phyloP scores from a whole-genome alignment of 768 basidiomycete species.

The Dendrothele bispora region DNA sequence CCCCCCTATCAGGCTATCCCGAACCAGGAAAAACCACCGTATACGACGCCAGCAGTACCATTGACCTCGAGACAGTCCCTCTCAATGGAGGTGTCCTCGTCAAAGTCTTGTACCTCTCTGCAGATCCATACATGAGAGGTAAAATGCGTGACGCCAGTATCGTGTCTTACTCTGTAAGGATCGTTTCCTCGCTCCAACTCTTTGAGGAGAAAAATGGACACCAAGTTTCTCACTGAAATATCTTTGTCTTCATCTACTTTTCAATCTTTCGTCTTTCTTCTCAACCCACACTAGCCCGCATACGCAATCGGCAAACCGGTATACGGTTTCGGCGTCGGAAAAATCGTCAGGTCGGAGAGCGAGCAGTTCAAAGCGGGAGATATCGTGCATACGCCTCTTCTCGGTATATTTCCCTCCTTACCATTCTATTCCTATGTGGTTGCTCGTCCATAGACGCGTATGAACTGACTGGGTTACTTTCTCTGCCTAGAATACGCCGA shows the following conservation, averaged over 20 bases:
- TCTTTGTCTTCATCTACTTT: no score
- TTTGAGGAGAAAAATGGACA: not conserved
- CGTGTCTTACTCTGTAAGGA: constrained; percentile 20
- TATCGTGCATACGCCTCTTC: constrained; percentile 24
- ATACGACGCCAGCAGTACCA: constrained; percentile 26
- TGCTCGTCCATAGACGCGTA: not conserved
- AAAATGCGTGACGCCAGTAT: constrained; percentile 25
- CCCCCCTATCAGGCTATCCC: constrained; percentile 12
- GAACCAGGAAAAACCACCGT: constrained; percentile 26
- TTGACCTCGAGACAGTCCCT: constrained; percentile 34
- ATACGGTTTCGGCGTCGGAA: constrained; percentile 13
- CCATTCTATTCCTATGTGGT: not conserved
- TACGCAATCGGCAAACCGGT: constrained; percentile 17
- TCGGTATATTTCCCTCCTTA: constrained; percentile 8
- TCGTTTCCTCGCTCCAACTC: no score
- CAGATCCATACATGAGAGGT: constrained; percentile 37
- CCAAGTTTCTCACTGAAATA: not conserved
- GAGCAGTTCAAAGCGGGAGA: constrained; percentile 18
- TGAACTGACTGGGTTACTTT: no score
- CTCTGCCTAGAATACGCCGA: constrained; percentile 27
- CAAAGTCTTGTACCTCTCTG: constrained; percentile 36
- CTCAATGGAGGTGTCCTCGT: constrained; percentile 29
- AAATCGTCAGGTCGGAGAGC: constrained; percentile 15
- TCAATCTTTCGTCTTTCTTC: not conserved
- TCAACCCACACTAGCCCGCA: not conserved